A percentile compares a stretch with the other conserved stretches of the same genome.
These are phyloP conservation scores for Fusarium cicatricum DNA, from an alignment of 2,329 filamentous ascomycete genomes.

Conservation along the genomic window DNA sequence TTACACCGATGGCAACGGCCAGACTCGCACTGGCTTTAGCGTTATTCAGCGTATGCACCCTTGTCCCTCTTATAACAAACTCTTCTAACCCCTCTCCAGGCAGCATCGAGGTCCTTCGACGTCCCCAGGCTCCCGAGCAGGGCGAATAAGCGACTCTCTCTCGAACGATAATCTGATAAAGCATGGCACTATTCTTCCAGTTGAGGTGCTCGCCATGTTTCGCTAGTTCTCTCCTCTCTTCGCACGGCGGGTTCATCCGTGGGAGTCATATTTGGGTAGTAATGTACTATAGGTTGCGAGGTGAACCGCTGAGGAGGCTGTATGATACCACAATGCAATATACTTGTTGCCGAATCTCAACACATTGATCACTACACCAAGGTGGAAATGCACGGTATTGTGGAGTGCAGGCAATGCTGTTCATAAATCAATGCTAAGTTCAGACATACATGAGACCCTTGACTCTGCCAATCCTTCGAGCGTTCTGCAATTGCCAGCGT, in stretches of 20 bases:
- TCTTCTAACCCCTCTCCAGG: slow-evolving; percentile 45
- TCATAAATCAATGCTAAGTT: no score
- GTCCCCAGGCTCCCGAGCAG: slow-evolving; percentile 45
- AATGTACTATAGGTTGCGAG: slow-evolving; percentile 34
- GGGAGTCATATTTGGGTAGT: slow-evolving; percentile 30
- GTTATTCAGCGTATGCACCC: slow-evolving; percentile 80
- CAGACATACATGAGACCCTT: no score
- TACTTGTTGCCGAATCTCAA: slow-evolving; percentile 18
- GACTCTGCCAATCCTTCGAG: no score
- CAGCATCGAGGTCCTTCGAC: slow-evolving; percentile 56
- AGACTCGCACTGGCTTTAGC: slow-evolving; percentile 69
- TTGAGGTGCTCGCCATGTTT: slow-evolving; percentile 6
- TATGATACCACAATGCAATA: slow-evolving; percentile 42
- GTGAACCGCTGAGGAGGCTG: slow-evolving; percentile 23
- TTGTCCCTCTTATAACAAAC: neutral
- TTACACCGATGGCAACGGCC: slow-evolving; percentile 76
- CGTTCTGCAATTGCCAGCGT: no score
- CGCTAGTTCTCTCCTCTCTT: slow-evolving; percentile 34
- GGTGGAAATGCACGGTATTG: no score
- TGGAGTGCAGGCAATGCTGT: no score
- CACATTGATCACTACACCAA: neutral
- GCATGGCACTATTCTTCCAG: neutral
- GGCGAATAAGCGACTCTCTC: slow-evolving; percentile 27
- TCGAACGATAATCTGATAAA: neutral
- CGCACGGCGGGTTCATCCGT: slow-evolving; percentile 32